Evolutionary conservation across 1,139 yeast species (phyloP).

Genomic region (Tardiomyces blankii): DNA sequence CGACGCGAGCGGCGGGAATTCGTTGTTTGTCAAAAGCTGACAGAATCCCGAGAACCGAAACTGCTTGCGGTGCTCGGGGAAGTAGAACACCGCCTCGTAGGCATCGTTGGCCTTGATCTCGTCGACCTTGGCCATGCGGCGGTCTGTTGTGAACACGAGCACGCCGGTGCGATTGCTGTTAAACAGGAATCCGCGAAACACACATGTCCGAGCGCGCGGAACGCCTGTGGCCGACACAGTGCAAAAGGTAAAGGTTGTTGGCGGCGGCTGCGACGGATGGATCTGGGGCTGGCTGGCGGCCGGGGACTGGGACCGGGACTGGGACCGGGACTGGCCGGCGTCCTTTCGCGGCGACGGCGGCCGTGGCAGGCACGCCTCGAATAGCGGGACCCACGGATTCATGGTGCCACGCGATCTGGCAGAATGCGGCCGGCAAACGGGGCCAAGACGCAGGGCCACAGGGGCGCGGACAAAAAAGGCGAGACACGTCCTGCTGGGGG

Average conservation of each 20-base stretch:
- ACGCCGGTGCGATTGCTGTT: constrained; percentile 58
- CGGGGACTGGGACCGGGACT: not conserved
- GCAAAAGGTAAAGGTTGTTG: constrained; percentile 49
- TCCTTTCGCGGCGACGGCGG: not conserved
- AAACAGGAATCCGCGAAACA: constrained; percentile 66
- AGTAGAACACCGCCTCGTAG: constrained; percentile 72
- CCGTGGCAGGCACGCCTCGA: not conserved
- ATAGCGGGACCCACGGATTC: not conserved
- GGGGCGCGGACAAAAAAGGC: too few relatives aligned
- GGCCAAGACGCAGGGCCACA: too few relatives aligned
- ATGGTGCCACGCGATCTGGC: not conserved
- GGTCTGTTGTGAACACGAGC: constrained; percentile 61
- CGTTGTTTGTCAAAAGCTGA: constrained; percentile 23
- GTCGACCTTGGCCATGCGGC: constrained; percentile 50
- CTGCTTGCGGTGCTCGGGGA: constrained; percentile 49
- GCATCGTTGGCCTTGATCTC: constrained; percentile 40
- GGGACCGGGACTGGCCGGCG: not conserved
- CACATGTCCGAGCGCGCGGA: constrained; percentile 61
- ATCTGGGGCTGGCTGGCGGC: too few relatives aligned
- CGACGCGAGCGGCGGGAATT: constrained; percentile 2
- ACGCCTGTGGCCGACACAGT: constrained; percentile 47
- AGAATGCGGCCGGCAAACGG: too few relatives aligned
- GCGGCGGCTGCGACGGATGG: not conserved
- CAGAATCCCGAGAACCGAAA: constrained; percentile 64
- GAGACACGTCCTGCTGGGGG: too few relatives aligned